These are phyloP conservation scores for Gossypium trilobum DNA, from an alignment of 441 rosid species.

Conservation along the genomic window DNA sequence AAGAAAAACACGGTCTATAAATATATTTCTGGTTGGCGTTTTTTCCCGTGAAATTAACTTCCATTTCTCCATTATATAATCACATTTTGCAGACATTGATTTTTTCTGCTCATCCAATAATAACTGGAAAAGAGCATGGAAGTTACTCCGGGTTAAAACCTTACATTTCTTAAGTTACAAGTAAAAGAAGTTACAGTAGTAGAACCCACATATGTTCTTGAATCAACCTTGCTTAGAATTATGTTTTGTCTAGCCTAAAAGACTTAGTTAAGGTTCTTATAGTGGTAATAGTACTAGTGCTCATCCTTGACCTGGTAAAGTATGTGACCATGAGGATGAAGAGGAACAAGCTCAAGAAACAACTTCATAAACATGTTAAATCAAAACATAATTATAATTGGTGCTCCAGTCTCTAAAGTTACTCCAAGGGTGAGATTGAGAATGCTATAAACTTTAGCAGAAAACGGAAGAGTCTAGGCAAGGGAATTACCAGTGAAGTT, in stretches of 20 bases:
- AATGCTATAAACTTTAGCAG: conserved; percentile 33
- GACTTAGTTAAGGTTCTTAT: not conserved
- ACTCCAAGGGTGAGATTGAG: conserved; percentile 49
- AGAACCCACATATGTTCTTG: not conserved
- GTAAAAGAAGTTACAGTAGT: not conserved
- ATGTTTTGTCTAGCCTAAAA: too few relatives aligned
- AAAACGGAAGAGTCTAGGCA: conserved; percentile 32
- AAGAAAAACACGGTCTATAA: not conserved
- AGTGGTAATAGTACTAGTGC: conserved; percentile 17
- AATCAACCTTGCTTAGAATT: conserved; percentile 8
- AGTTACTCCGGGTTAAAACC: not conserved
- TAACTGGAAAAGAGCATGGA: conserved; percentile 14
- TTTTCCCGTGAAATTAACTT: not conserved
- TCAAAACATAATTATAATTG: conserved; percentile 19
- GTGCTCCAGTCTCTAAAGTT: conserved; percentile 46
- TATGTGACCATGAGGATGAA: conserved; percentile 18
- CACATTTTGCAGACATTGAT: not conserved
- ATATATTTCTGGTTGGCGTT: not conserved
- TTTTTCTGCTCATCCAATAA: not conserved
- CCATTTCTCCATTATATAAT: not conserved
- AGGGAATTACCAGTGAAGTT: conserved; percentile 52
- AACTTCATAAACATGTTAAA: not conserved
- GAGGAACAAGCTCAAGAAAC: conserved; percentile 2
- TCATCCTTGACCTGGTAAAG: conserved; percentile 27
- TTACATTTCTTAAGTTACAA: not conserved